Evolutionary conservation across 306 rosid genomes (phyloP).

Genomic region (Geum urbanum): DNA sequence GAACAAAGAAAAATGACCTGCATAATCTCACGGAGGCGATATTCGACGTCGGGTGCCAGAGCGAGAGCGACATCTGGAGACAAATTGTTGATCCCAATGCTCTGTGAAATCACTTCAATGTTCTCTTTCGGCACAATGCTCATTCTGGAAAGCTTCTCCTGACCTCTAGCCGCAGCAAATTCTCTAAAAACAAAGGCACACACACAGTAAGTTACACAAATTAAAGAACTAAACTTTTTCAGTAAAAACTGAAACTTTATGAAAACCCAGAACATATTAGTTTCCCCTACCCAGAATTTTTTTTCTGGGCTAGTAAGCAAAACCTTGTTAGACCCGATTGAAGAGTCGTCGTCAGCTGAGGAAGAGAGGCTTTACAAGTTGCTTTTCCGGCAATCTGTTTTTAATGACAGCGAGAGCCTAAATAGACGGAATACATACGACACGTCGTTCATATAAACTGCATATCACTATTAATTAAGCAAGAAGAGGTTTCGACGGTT

Average conservation of each 20-base stretch:
- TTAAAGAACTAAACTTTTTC: neutral
- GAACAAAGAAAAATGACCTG: constrained; percentile 44
- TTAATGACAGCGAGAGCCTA: neutral
- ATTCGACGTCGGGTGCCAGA: constrained; percentile 88
- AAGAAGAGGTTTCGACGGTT: too few species aligned
- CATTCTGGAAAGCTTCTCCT: constrained; percentile 37
- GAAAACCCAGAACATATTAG: neutral
- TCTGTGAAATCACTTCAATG: constrained; percentile 85
- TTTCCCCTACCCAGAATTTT: neutral
- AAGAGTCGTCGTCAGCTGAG: neutral
- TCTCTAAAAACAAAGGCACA: neutral
- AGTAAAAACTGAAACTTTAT: neutral
- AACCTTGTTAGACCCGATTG: neutral
- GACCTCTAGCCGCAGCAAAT: neutral
- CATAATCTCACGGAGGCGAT: constrained; percentile 92
- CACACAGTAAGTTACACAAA: too few species aligned
- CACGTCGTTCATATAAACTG: neutral
- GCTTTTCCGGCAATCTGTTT: neutral
- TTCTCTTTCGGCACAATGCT: constrained; percentile 74
- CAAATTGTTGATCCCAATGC: constrained; percentile 72
- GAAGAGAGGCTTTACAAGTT: neutral
- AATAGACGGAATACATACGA: neutral
- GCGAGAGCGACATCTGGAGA: constrained; percentile 77
- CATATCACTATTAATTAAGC: too few species aligned
- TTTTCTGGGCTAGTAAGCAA: neutral